Percentiles rank a stretch among this genome's conserved stretches.
Conservation (phyloP, 257 asterid species). For the Handroanthus guayacan region DNA sequence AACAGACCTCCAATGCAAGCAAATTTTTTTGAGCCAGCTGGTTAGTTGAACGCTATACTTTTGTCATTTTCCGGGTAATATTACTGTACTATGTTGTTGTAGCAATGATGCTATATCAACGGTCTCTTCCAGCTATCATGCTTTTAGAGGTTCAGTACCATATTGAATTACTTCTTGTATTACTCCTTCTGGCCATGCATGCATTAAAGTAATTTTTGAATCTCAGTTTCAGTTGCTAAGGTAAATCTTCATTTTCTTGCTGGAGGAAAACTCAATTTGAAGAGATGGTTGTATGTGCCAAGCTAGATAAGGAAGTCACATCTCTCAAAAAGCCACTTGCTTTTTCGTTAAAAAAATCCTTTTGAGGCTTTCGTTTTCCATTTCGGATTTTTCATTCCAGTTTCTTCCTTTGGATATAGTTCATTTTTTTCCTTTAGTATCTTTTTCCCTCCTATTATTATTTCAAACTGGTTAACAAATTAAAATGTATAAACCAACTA, state of each 20-base stretch:
- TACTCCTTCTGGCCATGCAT: slow-evolving; percentile 6
- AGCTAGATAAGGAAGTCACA: slow-evolving; percentile 29
- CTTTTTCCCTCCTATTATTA: slow-evolving; percentile 14
- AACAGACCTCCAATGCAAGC: slow-evolving; percentile 93
- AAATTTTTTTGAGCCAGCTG: slow-evolving; percentile 97
- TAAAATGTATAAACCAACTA: neutral
- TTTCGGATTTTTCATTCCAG: neutral
- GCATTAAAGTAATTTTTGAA: slow-evolving; percentile 7
- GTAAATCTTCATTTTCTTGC: slow-evolving; percentile 23
- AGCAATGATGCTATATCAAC: slow-evolving; percentile 19
- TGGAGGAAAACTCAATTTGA: slow-evolving; percentile 29
- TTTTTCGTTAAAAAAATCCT: neutral
- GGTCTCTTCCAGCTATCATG: slow-evolving; percentile 30
- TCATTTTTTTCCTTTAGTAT: neutral
- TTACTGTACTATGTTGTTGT: slow-evolving; percentile 22
- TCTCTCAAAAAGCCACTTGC: slow-evolving; percentile 3
- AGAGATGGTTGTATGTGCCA: slow-evolving; percentile 11
- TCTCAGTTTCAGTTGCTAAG: neutral
- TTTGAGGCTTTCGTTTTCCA: neutral
- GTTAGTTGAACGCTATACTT: slow-evolving; percentile 59
- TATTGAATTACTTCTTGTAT: slow-evolving; percentile 21
- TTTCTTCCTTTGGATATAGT: neutral
- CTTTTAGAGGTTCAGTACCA: slow-evolving; percentile 23
- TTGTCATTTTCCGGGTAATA: slow-evolving; percentile 32
- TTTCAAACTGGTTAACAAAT: neutral